These are phyloP conservation scores for Phytophthora uliginosa DNA, from an alignment of 352 stramenopile species.

Conservation along the genomic window DNA sequence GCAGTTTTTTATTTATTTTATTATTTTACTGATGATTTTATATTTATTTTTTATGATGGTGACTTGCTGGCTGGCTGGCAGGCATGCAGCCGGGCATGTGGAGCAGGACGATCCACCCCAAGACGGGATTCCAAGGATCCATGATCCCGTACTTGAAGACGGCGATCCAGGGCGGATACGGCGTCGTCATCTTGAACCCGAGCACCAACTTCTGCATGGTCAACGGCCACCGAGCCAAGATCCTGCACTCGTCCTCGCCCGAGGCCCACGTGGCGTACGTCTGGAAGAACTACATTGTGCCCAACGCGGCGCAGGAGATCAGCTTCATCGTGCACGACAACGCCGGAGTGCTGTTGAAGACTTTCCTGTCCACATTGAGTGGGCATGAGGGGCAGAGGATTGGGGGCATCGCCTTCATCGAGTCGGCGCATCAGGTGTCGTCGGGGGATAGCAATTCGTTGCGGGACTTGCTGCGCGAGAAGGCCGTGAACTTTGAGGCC, in stretches of 20 bases:
- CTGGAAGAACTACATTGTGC: conserved; percentile 90
- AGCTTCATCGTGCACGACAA: conserved; percentile 86
- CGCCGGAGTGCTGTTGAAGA: conserved; percentile 78
- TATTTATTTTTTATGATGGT: not conserved
- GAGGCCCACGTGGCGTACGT: conserved; percentile 87
- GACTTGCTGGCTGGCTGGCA: conserved; percentile 4
- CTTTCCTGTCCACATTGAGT: conserved; percentile 67
- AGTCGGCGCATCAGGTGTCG: conserved; percentile 80
- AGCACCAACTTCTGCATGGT: conserved; percentile 86
- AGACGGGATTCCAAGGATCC: conserved; percentile 86
- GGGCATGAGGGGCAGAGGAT: conserved; percentile 71
- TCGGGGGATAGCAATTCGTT: conserved; percentile 63
- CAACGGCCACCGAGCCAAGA: conserved; percentile 86
- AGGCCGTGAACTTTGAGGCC: conserved; percentile 88
- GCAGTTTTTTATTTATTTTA: not conserved
- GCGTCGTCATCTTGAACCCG: conserved; percentile 85
- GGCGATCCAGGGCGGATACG: conserved; percentile 85
- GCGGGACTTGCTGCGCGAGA: conserved; percentile 71
- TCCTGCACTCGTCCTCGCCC: conserved; percentile 80
- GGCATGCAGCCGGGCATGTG: conserved; percentile 81
- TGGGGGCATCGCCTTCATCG: conserved; percentile 88
- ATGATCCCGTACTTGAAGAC: conserved; percentile 93
- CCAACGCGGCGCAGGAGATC: conserved; percentile 85
- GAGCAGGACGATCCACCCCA: conserved; percentile 77
- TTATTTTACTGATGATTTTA: not conserved